Evolutionary conservation across 768 basidiomycete species (phyloP).

Genomic region (Trametes punicea): DNA sequence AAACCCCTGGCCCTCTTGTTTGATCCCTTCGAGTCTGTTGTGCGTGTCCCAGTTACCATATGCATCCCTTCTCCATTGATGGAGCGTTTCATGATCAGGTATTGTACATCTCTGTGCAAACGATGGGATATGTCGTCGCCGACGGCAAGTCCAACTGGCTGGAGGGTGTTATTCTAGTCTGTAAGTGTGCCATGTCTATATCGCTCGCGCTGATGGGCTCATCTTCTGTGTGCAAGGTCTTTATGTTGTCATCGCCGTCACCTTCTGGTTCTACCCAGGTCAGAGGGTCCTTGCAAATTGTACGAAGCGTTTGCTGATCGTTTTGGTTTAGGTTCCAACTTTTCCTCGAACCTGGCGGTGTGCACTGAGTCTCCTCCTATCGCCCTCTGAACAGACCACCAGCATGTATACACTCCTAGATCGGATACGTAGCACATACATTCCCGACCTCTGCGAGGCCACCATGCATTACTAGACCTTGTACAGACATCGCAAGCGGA

Average conservation of each 20-base stretch:
- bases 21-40: slow-evolving; percentile 79
- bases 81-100: slow-evolving; percentile 15
- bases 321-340: slow-evolving; percentile 34
- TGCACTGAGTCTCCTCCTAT: slow-evolving; percentile 23
- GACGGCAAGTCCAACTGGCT: slow-evolving; percentile 93
- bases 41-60: too few relatives aligned
- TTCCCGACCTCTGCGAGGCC: slow-evolving; percentile 9
- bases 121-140: slow-evolving; percentile 80
- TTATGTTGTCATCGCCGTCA: slow-evolving; percentile 54
- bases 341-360: slow-evolving; percentile 30
- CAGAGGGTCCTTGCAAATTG: neutral
- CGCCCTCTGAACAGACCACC: neutral
- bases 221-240: slow-evolving; percentile 34
- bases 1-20: slow-evolving; percentile 82
- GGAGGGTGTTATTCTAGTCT: slow-evolving; percentile 81
- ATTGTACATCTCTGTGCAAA: slow-evolving; percentile 47
- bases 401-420: neutral
- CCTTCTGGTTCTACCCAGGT: slow-evolving; percentile 54
- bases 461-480: slow-evolving; percentile 11
- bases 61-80: too few relatives aligned
- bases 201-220: neutral
- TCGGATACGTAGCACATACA: neutral
- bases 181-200: slow-evolving; percentile 31
- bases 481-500: neutral
- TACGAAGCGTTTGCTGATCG: neutral